A percentile compares a stretch with the other conserved stretches of the same genome.
These are phyloP conservation scores for Phytophthora agathidicida DNA, from an alignment of 352 stramenopile species.

Conservation along the genomic window DNA sequence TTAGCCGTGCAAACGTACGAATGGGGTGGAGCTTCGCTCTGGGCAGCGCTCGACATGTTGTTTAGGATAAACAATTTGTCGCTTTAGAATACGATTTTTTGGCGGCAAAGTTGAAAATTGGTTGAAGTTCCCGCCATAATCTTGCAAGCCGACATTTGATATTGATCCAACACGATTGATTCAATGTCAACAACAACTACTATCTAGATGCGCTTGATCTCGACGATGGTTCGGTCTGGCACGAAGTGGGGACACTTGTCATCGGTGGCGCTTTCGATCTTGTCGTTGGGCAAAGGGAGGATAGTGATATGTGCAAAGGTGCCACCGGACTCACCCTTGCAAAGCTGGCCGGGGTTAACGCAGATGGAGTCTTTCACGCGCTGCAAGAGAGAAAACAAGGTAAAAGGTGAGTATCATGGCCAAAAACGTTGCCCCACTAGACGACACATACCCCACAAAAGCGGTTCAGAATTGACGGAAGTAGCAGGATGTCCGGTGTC, in stretches of 20 bases:
- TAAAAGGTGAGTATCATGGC: slow-evolving; percentile 8
- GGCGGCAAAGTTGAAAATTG: not conserved
- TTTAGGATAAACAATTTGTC: no score
- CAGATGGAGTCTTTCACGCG: slow-evolving; percentile 92
- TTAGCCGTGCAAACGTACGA: not conserved
- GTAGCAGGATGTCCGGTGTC: slow-evolving; percentile 94
- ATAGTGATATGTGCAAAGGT: slow-evolving; percentile 94
- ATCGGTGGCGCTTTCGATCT: slow-evolving; percentile 47
- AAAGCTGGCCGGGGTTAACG: slow-evolving; percentile 95
- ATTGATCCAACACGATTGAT: no score
- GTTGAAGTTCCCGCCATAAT: not conserved
- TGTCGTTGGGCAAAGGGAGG: slow-evolving; percentile 88
- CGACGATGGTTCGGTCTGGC: slow-evolving; percentile 88
- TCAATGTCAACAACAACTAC: not conserved
- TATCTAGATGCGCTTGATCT: slow-evolving; percentile 91
- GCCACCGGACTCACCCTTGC: slow-evolving; percentile 93
- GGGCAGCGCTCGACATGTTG: not conserved
- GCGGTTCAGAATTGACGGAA: slow-evolving; percentile 94
- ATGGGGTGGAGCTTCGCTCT: not conserved
- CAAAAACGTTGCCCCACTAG: not conserved
- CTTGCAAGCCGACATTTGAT: no score
- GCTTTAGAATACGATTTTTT: no score
- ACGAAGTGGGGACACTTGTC: slow-evolving; percentile 75
- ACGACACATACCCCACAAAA: slow-evolving; percentile 79
- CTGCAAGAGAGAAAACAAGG: slow-evolving; percentile 52